A percentile compares a stretch with the other conserved stretches of the same genome.
Evolutionary conservation across 2,329 filamentous ascomycete species (phyloP).

Genomic region (Daldinia sp.): DNA sequence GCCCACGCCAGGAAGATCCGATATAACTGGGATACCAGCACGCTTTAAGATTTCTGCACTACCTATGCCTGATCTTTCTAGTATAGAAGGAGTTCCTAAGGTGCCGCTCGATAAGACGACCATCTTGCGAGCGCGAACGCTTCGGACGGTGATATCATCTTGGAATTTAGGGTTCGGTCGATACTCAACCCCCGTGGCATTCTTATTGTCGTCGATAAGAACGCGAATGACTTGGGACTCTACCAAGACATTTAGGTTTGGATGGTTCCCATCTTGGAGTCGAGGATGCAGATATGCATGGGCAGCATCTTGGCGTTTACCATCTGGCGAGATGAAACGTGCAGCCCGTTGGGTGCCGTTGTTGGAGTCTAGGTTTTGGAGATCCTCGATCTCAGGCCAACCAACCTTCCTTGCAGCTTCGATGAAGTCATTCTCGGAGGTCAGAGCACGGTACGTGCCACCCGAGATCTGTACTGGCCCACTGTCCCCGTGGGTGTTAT

Average conservation of each 20-base stretch:
- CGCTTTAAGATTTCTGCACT: constrained; percentile 49
- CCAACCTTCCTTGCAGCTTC: constrained; percentile 57
- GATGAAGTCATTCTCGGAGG: constrained; percentile 58
- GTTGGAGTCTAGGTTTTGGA: constrained; percentile 57
- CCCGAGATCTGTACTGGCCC: constrained; percentile 65
- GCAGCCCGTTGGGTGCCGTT: constrained; percentile 37
- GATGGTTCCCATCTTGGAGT: constrained; percentile 52
- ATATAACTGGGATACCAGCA: constrained; percentile 48
- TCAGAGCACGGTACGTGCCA: constrained; percentile 54
- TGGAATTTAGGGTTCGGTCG: constrained; percentile 18
- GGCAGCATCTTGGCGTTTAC: constrained; percentile 60
- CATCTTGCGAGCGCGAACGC: constrained; percentile 56
- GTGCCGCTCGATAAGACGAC: constrained; percentile 53
- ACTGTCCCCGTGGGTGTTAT: constrained; percentile 57
- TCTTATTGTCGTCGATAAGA: constrained; percentile 19
- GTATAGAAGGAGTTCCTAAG: constrained; percentile 54
- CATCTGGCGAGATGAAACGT: constrained; percentile 47
- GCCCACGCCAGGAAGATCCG: constrained; percentile 57
- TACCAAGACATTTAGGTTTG: constrained; percentile 61
- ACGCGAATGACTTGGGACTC: constrained; percentile 56
- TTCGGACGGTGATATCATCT: not conserved
- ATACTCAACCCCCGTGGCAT: constrained; percentile 27
- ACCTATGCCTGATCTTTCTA: constrained; percentile 61
- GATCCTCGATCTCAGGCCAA: constrained; percentile 59
- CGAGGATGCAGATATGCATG: constrained; percentile 60